A percentile compares a stretch with the other conserved stretches of the same genome.
Conservation (phyloP, 345 rosid species). For the Cardamine occulta region DNA sequence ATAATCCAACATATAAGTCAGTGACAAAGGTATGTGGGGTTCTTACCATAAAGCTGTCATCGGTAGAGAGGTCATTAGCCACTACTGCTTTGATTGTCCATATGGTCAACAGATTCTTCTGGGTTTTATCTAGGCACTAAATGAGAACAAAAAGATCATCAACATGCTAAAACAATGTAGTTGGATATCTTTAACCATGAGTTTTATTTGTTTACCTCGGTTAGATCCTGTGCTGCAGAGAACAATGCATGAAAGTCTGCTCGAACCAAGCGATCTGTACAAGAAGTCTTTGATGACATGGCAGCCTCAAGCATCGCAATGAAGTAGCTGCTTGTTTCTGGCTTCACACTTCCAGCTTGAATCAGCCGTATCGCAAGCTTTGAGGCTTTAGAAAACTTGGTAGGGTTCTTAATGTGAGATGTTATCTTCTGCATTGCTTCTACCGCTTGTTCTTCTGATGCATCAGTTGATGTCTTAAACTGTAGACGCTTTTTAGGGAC, state of each 20-base stretch:
- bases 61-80: constrained; percentile 90
- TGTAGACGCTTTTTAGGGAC: constrained; percentile 64
- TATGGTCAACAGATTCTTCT: constrained; percentile 64
- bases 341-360: constrained; percentile 90
- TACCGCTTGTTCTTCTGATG: constrained; percentile 75
- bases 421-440: constrained; percentile 97
- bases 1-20: background rate
- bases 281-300: constrained; percentile 68
- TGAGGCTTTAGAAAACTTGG: constrained; percentile 85
- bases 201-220: constrained; percentile 55
- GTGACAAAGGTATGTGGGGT: background rate
- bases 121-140: constrained; percentile 73
- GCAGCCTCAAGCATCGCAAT: constrained; percentile 84
- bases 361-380: constrained; percentile 89
- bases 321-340: constrained; percentile 71
- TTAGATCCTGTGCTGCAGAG: constrained; percentile 77
- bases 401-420: constrained; percentile 76
- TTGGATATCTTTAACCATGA: background rate
- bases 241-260: constrained; percentile 81
- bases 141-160: constrained; percentile 21
- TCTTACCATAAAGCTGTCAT: constrained; percentile 95
- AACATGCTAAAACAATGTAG: background rate
- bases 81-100: constrained; percentile 86
- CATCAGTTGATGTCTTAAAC: constrained; percentile 90
- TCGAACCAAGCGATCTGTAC: constrained; percentile 77